Percentiles rank a stretch among this genome's conserved stretches.
phyloP scores from a whole-genome alignment of 495 filamentous ascomycete genomes.

The Penicillium simplicissimum region DNA sequence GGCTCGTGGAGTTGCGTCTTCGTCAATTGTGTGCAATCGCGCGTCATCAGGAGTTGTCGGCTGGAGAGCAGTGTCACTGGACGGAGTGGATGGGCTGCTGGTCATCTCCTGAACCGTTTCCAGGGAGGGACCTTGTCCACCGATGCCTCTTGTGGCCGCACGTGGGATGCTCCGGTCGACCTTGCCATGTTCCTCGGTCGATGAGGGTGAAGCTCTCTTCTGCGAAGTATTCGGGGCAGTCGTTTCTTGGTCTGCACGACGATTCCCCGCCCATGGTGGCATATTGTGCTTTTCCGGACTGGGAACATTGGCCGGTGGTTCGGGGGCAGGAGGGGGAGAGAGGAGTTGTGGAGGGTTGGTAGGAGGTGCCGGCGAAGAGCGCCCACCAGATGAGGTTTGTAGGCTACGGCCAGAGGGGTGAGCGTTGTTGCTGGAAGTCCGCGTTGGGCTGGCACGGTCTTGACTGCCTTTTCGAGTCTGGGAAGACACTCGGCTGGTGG shows the following conservation, averaged over 20 bases:
- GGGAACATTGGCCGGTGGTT: conserved; percentile 59
- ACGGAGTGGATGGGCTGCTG: conserved; percentile 76
- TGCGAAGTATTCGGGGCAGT: conserved; percentile 45
- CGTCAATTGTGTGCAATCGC: conserved; percentile 41
- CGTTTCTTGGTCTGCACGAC: conserved; percentile 41
- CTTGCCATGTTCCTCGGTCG: conserved; percentile 37
- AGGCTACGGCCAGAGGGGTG: conserved; percentile 39
- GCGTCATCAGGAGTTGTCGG: conserved; percentile 33
- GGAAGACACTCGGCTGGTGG: conserved; percentile 36
- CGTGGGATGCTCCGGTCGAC: conserved; percentile 39
- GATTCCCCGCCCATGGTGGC: conserved; percentile 59
- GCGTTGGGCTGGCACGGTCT: conserved; percentile 63
- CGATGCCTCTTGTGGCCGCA: conserved; percentile 57
- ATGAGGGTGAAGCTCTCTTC: conserved; percentile 36
- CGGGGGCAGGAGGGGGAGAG: conserved; percentile 52
- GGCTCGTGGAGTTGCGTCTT: conserved; percentile 41
- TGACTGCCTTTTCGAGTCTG: conserved; percentile 70
- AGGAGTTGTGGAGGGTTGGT: conserved; percentile 54
- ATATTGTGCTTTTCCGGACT: conserved; percentile 64
- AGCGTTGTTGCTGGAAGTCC: conserved; percentile 49
- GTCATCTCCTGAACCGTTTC: conserved; percentile 90
- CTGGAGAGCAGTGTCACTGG: conserved; percentile 47
- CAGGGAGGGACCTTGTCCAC: conserved; percentile 66
- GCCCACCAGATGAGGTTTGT: conserved; percentile 60
- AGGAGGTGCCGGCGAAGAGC: conserved; percentile 59